A percentile compares a stretch with the other conserved stretches of the same genome.
phyloP scores from a whole-genome alignment of 2,329 filamentous ascomycete species.

The Plenodomus biglobosus region DNA sequence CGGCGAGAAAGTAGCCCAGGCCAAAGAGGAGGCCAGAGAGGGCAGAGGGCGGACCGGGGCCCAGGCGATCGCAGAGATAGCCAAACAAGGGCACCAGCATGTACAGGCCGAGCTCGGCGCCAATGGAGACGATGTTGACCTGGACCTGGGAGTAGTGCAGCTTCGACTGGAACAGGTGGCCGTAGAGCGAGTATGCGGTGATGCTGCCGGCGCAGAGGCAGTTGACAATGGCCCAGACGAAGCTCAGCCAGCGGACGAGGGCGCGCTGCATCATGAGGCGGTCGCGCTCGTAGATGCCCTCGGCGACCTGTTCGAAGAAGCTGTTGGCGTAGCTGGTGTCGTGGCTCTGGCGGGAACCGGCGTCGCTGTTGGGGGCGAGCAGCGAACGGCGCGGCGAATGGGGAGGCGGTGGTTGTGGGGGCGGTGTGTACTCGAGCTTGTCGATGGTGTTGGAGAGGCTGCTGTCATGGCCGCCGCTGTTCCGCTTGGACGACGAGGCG shows the following conservation, averaged over 20 bases:
- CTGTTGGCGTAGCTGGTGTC: slow-evolving; percentile 52
- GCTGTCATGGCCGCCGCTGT: slow-evolving; percentile 35
- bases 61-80: slow-evolving; percentile 86
- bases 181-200: slow-evolving; percentile 92
- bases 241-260: slow-evolving; percentile 57
- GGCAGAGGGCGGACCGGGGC: slow-evolving; percentile 74
- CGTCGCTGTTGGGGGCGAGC: slow-evolving; percentile 42
- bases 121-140: slow-evolving; percentile 87
- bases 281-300: slow-evolving; percentile 61
- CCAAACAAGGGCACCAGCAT: slow-evolving; percentile 88
- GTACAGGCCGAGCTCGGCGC: slow-evolving; percentile 85
- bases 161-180: slow-evolving; percentile 81
- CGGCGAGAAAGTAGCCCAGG: slow-evolving; percentile 79
- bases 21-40: slow-evolving; percentile 75
- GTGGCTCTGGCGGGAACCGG: slow-evolving; percentile 42
- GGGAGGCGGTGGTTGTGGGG: slow-evolving; percentile 16
- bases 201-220: slow-evolving; percentile 87
- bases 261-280: slow-evolving; percentile 57
- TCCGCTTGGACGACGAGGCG: slow-evolving; percentile 36
- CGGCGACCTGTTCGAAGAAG: slow-evolving; percentile 63
- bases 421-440: slow-evolving; percentile 53
- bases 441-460: slow-evolving; percentile 42
- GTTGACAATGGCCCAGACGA: slow-evolving; percentile 62
- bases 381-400: slow-evolving; percentile 46
- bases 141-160: slow-evolving; percentile 88